A percentile compares a stretch with the other conserved stretches of the same genome.
Conservation (phyloP, 768 basidiomycete genomes). For the Suillus americanus region DNA sequence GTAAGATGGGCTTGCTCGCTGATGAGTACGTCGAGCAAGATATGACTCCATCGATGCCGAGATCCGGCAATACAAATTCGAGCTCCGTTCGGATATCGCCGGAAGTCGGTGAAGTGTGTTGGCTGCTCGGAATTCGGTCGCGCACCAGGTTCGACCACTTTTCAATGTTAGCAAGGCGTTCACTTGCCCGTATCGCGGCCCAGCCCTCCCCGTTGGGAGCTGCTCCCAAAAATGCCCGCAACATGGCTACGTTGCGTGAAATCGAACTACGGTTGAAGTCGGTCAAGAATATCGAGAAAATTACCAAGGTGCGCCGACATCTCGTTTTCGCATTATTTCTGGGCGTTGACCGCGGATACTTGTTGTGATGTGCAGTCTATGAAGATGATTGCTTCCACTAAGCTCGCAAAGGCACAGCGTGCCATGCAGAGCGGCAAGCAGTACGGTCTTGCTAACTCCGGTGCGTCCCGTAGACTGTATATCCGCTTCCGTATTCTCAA, state of each 20-base stretch:
- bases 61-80: conserved; percentile 21
- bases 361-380: conserved; percentile 61
- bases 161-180: conserved; percentile 51
- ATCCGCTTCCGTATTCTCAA: conserved; percentile 7
- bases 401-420: conserved; percentile 91
- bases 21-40: conserved; percentile 15
- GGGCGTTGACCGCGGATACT: conserved; percentile 6
- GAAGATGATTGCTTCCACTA: conserved; percentile 99
- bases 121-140: conserved; percentile 16
- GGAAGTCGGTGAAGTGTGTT: conserved; percentile 24
- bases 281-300: conserved; percentile 98
- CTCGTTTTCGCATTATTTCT: conserved; percentile 13
- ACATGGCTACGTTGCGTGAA: conserved; percentile 97
- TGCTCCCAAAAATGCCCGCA: conserved; percentile 56
- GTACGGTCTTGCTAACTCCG: conserved; percentile 90
- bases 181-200: conserved; percentile 42
- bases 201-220: conserved; percentile 41
- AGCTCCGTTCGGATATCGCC: conserved; percentile 39
- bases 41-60: conserved; percentile 24
- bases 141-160: conserved; percentile 14
- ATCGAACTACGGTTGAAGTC: conserved; percentile 96
- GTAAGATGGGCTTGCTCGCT: conserved; percentile 10
- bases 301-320: conserved; percentile 78
- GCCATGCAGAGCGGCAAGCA: conserved; percentile 90
- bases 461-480: conserved; percentile 38